Evolutionary conservation across 164 flowering plant genomes (phyloP).

Genomic region (Pachysandra terminalis): DNA sequence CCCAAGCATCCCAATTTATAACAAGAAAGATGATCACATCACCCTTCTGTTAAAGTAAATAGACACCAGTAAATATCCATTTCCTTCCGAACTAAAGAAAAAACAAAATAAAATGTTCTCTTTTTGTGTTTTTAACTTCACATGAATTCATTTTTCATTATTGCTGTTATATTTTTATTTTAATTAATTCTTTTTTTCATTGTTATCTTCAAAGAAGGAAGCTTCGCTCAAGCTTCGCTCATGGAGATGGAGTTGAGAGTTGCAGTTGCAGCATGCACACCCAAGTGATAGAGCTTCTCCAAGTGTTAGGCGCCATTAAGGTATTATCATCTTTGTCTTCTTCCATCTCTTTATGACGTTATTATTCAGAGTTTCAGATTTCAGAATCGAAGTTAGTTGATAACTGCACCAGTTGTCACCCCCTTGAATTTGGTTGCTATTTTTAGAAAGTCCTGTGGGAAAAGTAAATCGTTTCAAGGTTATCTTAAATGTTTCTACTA

Average conservation of each 20-base stretch:
- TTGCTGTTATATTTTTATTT: not conserved
- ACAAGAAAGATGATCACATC: constrained; percentile 1
- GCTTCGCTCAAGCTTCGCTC: constrained; percentile 17
- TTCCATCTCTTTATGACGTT: constrained; percentile 7
- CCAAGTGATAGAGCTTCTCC: constrained; percentile 19
- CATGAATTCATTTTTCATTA: too few relatives aligned
- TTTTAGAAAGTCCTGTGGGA: not conserved
- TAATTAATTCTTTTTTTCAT: not conserved
- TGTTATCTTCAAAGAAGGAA: constrained; percentile 13
- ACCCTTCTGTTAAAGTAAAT: constrained; percentile 7
- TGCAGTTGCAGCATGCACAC: constrained; percentile 29
- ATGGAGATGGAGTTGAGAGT: too few relatives aligned
- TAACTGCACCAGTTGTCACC: not conserved
- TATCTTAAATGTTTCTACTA: too few relatives aligned
- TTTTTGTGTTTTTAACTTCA: too few relatives aligned
- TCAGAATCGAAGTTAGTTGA: not conserved
- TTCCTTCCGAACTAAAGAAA: not conserved
- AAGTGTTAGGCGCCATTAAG: constrained; percentile 11
- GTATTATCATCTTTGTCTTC: constrained; percentile 15
- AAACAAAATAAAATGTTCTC: constrained; percentile 18
- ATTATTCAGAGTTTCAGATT: not conserved
- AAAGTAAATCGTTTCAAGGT: not conserved
- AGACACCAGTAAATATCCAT: not conserved
- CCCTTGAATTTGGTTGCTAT: not conserved
- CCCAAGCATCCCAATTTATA: constrained; percentile 38